Base-by-base conservation (phyloP, 2,329 filamentous ascomycete genomes). In the Sclerotinia minor region DNA sequence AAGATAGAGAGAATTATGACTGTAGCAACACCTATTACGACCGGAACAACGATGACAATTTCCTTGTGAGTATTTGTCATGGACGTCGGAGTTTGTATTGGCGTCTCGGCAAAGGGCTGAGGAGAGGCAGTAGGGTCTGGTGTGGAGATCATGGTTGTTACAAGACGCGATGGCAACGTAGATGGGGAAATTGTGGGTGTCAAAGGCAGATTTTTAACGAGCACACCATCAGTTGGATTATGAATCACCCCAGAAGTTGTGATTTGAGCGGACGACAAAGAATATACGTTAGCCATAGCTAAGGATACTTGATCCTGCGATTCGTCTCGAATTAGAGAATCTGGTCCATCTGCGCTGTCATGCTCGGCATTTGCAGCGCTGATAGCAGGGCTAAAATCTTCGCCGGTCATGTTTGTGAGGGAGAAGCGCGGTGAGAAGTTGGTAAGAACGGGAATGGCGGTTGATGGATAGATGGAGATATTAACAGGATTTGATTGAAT, bases 381-480 rank as follows among this genome's bases (percentile, higher is more conserved):
- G 19, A 67, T 64, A 11, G 65, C 38, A 45, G 58, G 32, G 24
- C n/a, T 41, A 29, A 67, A 67, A 17, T 64, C 44, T 32, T 13
- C n/a, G 0, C 65, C 65, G 7, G 59, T 67, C 65, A 67, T 67
- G 15, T 67, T 64, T 24, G 50, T 44, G 24, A 67, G 38, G 8
- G 65, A 67, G 26, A 67, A 67, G 29, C 58, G 65, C 15, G 58
- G 58, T 21, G 65, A 67, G 52, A 64, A 67, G 6, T 67, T 67
- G 21, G 38, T 67, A 0, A 67, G 38, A 29, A 64, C 58, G 17
- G 65, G 65, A 32, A 64, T 49, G 5, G 58, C 49, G 17, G 41
- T 57, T 64, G 49, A 49, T n/a, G 58, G 65, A 26, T 64, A 67
- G 29, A 9, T 41, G 21, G 58, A 54, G 8, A 8, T 41, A 21